Percentiles rank a stretch among this genome's conserved stretches.
These are phyloP conservation scores for Atractiella rhizophila DNA, from an alignment of 768 basidiomycete species.

Conservation along the genomic window DNA sequence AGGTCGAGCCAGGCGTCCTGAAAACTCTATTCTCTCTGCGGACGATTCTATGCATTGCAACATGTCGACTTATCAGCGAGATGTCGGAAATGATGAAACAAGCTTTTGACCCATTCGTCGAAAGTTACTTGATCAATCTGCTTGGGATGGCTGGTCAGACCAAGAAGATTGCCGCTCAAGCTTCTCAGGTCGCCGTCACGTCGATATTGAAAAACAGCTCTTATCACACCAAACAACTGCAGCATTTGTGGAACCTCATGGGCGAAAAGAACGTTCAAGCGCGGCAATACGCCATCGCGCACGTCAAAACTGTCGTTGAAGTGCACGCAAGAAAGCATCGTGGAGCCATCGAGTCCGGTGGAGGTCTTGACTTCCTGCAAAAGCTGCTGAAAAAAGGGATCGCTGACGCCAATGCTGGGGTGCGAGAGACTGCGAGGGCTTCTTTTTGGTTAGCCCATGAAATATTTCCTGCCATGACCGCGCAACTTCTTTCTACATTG, in stretches of 20 bases:
- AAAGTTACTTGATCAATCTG: constrained; percentile 45
- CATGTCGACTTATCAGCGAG: constrained; percentile 51
- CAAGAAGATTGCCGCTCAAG: constrained; percentile 71
- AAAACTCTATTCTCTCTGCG: constrained; percentile 67
- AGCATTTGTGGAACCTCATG: constrained; percentile 39
- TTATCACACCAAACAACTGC: constrained; percentile 38
- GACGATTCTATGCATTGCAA: constrained; percentile 62
- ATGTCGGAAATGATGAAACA: constrained; percentile 40
- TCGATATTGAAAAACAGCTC: constrained; percentile 45
- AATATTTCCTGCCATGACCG: constrained; percentile 50
- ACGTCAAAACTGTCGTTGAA: constrained; percentile 51
- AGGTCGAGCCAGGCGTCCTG: constrained; percentile 53
- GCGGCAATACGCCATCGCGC: constrained; percentile 38
- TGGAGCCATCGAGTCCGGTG: constrained; percentile 37
- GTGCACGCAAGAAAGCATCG: constrained; percentile 41
- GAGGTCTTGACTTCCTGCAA: constrained; percentile 46
- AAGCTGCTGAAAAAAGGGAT: constrained; percentile 46
- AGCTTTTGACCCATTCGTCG: constrained; percentile 53
- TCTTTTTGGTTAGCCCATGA: constrained; percentile 57
- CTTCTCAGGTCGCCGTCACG: constrained; percentile 47
- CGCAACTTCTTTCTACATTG: constrained; percentile 36
- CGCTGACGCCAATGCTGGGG: constrained; percentile 51
- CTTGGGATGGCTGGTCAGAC: constrained; percentile 70
- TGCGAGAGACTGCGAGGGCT: constrained; percentile 43
- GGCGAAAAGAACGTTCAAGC: constrained; percentile 62